phyloP scores from a whole-genome alignment of 331 rosid species.

The Prunus yedoensis region DNA sequence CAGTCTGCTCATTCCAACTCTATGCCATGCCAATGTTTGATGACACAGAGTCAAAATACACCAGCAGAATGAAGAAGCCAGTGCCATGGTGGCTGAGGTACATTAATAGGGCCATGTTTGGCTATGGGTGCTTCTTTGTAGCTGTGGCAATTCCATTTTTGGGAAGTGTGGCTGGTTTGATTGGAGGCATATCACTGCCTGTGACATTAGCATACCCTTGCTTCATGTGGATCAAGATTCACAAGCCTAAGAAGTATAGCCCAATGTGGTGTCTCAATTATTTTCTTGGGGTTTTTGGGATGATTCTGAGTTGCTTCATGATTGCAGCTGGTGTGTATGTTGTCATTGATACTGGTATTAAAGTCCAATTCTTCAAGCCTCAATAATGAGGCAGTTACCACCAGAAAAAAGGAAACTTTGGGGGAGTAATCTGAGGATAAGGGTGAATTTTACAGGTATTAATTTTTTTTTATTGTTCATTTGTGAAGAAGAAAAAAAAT shows the following conservation, averaged over 20 bases:
- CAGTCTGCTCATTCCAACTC: constrained; percentile 78
- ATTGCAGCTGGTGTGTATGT: constrained; percentile 63
- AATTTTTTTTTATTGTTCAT: neutral
- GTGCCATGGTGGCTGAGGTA: constrained; percentile 89
- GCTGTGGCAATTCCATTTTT: constrained; percentile 77
- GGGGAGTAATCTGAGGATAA: neutral
- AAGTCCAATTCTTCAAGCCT: constrained; percentile 73
- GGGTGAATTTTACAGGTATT: neutral
- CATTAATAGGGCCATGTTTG: constrained; percentile 42
- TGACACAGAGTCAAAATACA: constrained; percentile 75
- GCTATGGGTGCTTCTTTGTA: constrained; percentile 58
- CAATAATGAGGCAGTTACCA: constrained; percentile 15
- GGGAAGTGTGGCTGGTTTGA: constrained; percentile 70
- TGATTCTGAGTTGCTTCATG: constrained; percentile 47
- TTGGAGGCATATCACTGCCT: constrained; percentile 81
- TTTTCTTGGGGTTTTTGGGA: constrained; percentile 61
- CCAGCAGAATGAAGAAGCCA: constrained; percentile 59
- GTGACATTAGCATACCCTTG: constrained; percentile 85
- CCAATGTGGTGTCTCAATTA: constrained; percentile 64
- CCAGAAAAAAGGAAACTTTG: neutral
- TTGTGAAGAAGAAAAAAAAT: neutral
- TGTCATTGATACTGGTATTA: constrained; percentile 63
- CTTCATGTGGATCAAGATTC: constrained; percentile 88
- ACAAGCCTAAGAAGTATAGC: constrained; percentile 56
- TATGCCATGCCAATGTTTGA: constrained; percentile 91